phyloP scores from a whole-genome alignment of 192 early-diverging fungal genomes.

The Backusella psychrophila region DNA sequence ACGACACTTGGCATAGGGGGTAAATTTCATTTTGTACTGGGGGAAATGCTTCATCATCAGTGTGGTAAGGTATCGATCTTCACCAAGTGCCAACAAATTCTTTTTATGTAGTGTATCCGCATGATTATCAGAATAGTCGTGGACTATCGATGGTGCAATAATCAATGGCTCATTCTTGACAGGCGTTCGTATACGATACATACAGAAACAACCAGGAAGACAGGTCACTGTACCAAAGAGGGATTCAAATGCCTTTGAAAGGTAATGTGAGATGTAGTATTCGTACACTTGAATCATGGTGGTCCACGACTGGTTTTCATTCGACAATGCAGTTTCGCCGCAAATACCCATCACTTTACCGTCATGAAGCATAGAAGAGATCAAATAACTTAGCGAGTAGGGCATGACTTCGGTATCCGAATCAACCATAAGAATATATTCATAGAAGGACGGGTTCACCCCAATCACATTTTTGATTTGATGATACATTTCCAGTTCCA shows the following conservation, averaged over 20 bases:
- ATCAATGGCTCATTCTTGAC: conserved; percentile 74
- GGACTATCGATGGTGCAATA: conserved; percentile 73
- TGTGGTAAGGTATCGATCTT: conserved; percentile 97
- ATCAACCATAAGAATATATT: conserved; percentile 78
- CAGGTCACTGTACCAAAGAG: conserved; percentile 82
- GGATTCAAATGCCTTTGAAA: conserved; percentile 87
- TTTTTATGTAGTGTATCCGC: conserved; percentile 98
- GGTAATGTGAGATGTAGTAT: conserved; percentile 90
- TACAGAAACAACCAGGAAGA: conserved; percentile 83
- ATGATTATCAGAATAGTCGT: conserved; percentile 85
- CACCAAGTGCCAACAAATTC: conserved; percentile 93
- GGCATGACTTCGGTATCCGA: conserved; percentile 81
- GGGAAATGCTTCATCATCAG: conserved; percentile 98
- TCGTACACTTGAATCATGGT: conserved; percentile 98
- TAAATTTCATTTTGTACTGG: conserved; percentile 90
- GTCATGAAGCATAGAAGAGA: conserved; percentile 81
- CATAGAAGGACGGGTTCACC: conserved; percentile 77
- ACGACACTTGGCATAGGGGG: conserved; percentile 83
- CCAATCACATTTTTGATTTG: conserved; percentile 98
- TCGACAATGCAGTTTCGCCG: conserved; percentile 89
- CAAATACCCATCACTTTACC: conserved; percentile 85
- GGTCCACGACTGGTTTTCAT: conserved; percentile 89
- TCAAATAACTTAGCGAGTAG: conserved; percentile 85
- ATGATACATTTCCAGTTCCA: conserved; percentile 97
- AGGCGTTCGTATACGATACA: conserved; percentile 76